These are phyloP conservation scores for Carpinus fangiana DNA, from an alignment of 306 rosid genomes.

Conservation along the genomic window DNA sequence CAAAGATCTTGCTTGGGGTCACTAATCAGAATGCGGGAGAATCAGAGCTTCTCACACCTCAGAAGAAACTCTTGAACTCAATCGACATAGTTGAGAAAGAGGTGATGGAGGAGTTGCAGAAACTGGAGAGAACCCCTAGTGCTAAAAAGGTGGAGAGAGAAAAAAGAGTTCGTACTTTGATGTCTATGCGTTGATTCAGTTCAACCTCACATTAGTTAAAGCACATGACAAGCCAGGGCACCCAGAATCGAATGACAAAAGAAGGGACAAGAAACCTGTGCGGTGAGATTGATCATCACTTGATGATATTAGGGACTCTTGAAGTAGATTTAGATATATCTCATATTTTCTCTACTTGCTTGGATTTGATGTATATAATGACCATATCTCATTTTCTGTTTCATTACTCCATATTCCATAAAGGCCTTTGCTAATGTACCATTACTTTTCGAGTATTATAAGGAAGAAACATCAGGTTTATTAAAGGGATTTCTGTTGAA, in stretches of 20 bases:
- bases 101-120: slow-evolving; percentile 66
- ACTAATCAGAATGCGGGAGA: slow-evolving; percentile 37
- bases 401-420: too few species aligned
- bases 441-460: not conserved
- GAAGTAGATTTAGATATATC: slow-evolving; percentile 8
- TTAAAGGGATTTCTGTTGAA: not conserved
- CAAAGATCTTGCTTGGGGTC: slow-evolving; percentile 46
- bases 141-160: slow-evolving; percentile 82
- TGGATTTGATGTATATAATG: not conserved
- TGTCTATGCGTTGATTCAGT: slow-evolving; percentile 77
- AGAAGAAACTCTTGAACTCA: slow-evolving; percentile 70
- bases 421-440: not conserved
- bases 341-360: not conserved
- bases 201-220: not conserved
- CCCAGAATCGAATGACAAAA: not conserved
- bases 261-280: not conserved
- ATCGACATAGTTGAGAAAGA: slow-evolving; percentile 69
- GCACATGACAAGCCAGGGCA: not conserved
- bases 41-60: slow-evolving; percentile 57
- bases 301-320: slow-evolving; percentile 40
- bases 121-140: slow-evolving; percentile 58
- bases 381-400: not conserved
- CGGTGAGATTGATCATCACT: slow-evolving; percentile 34
- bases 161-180: slow-evolving; percentile 58
- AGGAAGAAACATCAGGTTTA: not conserved